phyloP scores from a whole-genome alignment of 495 filamentous ascomycete genomes.

The Lophiostoma macrostomum region DNA sequence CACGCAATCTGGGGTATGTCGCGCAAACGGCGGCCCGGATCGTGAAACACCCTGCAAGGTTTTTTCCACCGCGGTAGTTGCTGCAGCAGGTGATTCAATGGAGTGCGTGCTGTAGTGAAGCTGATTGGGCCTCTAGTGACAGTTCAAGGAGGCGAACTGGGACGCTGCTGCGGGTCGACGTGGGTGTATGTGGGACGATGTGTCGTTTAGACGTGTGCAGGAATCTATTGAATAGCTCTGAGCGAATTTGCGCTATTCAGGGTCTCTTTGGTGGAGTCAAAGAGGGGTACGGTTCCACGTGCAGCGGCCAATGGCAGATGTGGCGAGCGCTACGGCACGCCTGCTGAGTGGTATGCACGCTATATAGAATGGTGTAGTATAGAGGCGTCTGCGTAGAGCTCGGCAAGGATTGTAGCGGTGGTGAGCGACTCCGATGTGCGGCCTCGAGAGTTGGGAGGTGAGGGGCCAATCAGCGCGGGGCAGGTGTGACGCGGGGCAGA shows the following conservation, averaged over 20 bases:
- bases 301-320: slow-evolving; percentile 10
- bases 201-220: slow-evolving; percentile 20
- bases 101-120: no score
- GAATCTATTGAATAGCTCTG: slow-evolving; percentile 5
- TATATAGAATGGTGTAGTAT: slow-evolving; percentile 1
- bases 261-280: neutral
- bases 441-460: no score
- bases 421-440: slow-evolving; percentile 20
- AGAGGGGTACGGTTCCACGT: slow-evolving; percentile 19
- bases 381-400: neutral
- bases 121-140: slow-evolving; percentile 13
- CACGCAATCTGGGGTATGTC: slow-evolving; percentile 5
- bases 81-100: no score
- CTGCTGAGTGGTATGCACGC: slow-evolving; percentile 1
- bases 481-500: no score
- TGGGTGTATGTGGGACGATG: slow-evolving; percentile 5
- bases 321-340: neutral
- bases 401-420: neutral
- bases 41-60: no score
- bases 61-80: neutral
- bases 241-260: neutral
- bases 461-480: no score
- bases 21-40: neutral
- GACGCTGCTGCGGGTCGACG: neutral
- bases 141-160: neutral